Percentiles rank a stretch among this genome's conserved stretches.
These are phyloP conservation scores for Cenchrus purpureus DNA, from an alignment of 176 grass and related monocot species.

Conservation along the genomic window DNA sequence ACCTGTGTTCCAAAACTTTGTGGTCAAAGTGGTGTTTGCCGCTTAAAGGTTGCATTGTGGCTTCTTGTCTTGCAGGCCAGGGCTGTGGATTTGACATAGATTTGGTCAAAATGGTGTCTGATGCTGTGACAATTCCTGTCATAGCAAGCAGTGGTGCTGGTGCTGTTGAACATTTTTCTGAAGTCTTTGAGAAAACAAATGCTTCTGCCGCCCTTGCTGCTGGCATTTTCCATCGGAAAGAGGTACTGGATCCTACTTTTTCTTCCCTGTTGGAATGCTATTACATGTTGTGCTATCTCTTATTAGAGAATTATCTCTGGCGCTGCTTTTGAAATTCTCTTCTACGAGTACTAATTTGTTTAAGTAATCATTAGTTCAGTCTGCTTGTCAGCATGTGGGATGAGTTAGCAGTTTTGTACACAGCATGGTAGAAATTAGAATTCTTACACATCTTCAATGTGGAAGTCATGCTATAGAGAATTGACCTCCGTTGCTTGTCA, in stretches of 20 bases:
- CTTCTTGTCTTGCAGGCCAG: conserved; percentile 72
- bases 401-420: not conserved
- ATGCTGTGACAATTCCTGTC: conserved; percentile 91
- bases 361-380: conserved; percentile 15
- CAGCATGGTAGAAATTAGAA: conserved; percentile 16
- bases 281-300: not conserved
- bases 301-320: not conserved
- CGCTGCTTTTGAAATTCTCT: not conserved
- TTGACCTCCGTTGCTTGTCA: not conserved
- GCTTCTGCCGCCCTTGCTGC: conserved; percentile 96
- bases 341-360: not conserved
- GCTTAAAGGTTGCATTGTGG: conserved; percentile 24
- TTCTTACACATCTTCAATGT: not conserved
- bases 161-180: conserved; percentile 70
- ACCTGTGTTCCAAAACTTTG: conserved; percentile 13
- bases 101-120: conserved; percentile 88
- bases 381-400: not conserved
- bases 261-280: conserved; percentile 14
- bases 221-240: conserved; percentile 95
- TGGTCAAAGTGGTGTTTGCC: not conserved
- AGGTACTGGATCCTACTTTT: conserved; percentile 52
- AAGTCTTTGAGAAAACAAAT: conserved; percentile 90
- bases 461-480: not conserved
- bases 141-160: conserved; percentile 96
- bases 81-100: conserved; percentile 92